A percentile compares a stretch with the other conserved stretches of the same genome.
Conservation (phyloP, 768 basidiomycete species). For the Collybia nuda region DNA sequence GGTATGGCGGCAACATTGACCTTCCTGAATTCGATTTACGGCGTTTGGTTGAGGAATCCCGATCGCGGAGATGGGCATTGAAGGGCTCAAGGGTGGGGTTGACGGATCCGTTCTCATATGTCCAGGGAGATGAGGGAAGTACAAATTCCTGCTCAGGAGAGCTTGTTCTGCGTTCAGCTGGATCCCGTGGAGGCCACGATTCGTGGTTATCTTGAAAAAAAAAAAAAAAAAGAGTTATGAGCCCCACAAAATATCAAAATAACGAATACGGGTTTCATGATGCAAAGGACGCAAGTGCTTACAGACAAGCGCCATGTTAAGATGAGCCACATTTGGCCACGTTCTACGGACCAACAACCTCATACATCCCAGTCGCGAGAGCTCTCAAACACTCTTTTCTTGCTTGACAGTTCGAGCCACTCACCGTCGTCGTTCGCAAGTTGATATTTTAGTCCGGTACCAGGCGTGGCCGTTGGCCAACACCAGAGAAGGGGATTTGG, state of each 20-base stretch:
- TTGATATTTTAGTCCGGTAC: conserved; percentile 77
- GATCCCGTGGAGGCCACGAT: conserved; percentile 79
- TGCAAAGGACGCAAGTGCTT: conserved; percentile 10
- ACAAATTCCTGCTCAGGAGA: conserved; percentile 36
- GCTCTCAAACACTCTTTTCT: conserved; percentile 15
- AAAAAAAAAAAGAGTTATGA: background rate
- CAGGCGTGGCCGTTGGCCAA: conserved; percentile 66
- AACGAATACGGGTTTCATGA: too few species aligned
- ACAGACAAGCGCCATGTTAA: conserved; percentile 1
- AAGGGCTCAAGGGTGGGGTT: conserved; percentile 78
- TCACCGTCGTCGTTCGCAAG: conserved; percentile 73
- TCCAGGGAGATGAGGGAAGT: conserved; percentile 76
- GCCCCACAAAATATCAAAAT: background rate
- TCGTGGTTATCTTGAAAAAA: conserved; percentile 21
- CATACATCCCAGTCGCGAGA: conserved; percentile 15
- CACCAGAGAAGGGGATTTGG: conserved; percentile 78
- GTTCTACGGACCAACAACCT: conserved; percentile 1
- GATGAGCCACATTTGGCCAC: background rate
- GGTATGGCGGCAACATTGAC: conserved; percentile 70
- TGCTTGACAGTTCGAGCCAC: conserved; percentile 50
- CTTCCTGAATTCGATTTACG: conserved; percentile 28
- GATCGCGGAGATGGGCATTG: conserved; percentile 38
- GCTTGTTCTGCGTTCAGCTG: conserved; percentile 31
- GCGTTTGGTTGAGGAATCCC: conserved; percentile 13
- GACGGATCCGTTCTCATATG: conserved; percentile 72